Evolutionary conservation across 192 early-diverging fungal species (phyloP), one percentile per base, ranked within the genome.

Genomic region (Coemansia sp.): DNA sequence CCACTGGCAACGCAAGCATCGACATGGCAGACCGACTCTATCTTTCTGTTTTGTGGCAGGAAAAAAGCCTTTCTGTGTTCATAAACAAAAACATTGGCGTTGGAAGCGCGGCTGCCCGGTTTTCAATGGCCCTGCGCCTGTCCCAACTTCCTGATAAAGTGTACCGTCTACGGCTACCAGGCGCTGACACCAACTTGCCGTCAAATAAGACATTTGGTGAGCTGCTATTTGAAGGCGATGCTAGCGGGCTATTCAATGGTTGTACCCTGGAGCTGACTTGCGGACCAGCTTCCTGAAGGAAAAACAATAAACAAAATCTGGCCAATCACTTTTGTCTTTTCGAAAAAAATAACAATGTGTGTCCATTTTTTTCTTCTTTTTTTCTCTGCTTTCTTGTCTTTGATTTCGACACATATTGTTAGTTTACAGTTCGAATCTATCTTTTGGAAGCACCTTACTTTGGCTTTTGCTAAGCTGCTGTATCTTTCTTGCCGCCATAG

Each of bases 11-110:
- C 49, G 4, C 58, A 1, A 78, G 62, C 62, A 71, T 71, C 1
- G 69, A 48, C n/a, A 57, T 62, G 56, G 19, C 56, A 0, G 69
- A 71, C 55, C 53, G 75, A 30, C 30, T 78, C 0, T 78, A 78
- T 42, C 27, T 78, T 11, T 54, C 53, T 18, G 53, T 78, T 2
- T 5, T 33, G 21, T 66, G 56, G 49, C 33, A 61, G 24, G 50
- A 38, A 31, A 71, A 61, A n/a, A 46, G 64, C 1, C 44, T 67
- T 10, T 29, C 28, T 0, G 61, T 71, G 24, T 71, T 67, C 38
- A 52, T 71, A 16, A 67, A 64, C 61, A 64, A 55, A 50, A 59
- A 29, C 18, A 44, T 65, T 21, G 33, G 64, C 10, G 51, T 78
- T 45, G 75, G 75, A 3, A 78, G 54, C 32, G 50, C 69, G 1